phyloP scores from a whole-genome alignment of 192 early-diverging fungal genomes.

The Spizellomyces sp. region DNA sequence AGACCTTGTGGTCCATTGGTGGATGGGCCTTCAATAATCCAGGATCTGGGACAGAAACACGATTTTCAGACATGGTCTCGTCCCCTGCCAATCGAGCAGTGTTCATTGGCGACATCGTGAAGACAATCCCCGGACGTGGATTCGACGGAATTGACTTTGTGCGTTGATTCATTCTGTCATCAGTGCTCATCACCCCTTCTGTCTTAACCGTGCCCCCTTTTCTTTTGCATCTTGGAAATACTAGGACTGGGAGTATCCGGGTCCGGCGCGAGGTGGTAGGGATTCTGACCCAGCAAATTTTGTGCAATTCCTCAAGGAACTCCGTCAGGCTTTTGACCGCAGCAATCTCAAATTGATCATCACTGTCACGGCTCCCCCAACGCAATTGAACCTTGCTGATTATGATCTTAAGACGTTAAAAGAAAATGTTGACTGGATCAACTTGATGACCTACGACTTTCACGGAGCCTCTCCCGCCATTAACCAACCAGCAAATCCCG shows the following conservation, averaged over 20 bases:
- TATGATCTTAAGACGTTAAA: background rate
- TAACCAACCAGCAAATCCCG: background rate
- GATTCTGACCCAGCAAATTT: constrained; percentile 1
- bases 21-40: constrained; percentile 21
- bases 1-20: background rate
- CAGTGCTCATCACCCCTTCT: too few species aligned
- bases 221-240: background rate
- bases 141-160: constrained; percentile 24
- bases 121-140: background rate
- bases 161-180: too few species aligned
- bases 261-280: background rate
- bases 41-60: constrained; percentile 12
- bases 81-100: background rate
- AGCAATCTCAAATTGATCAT: background rate
- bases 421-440: constrained; percentile 2
- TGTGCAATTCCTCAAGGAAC: constrained; percentile 6
- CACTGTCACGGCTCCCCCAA: background rate
- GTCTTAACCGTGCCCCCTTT: background rate
- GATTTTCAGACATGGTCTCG: constrained; percentile 12
- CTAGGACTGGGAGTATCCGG: background rate
- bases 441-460: constrained; percentile 12
- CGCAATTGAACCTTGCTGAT: background rate
- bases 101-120: background rate
- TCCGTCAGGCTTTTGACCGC: background rate
- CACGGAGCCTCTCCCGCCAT: background rate